phyloP scores from a whole-genome alignment of 306 rosid genomes.

The Styphnolobium japonicum region DNA sequence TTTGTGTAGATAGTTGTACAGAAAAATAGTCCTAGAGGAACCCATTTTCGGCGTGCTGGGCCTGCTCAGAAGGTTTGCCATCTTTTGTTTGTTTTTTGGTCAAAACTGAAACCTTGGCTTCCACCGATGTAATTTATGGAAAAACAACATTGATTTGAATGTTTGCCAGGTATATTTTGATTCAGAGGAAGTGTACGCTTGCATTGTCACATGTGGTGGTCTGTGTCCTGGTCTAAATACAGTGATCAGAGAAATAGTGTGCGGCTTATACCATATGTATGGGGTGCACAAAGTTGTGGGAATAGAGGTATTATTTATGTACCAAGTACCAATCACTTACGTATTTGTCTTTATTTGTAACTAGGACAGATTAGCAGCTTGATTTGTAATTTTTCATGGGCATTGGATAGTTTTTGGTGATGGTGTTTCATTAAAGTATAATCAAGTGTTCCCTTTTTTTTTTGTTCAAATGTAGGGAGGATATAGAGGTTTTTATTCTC shows the following conservation, averaged over 20 bases:
- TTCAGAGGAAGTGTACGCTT: constrained; percentile 76
- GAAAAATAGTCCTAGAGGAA: constrained; percentile 73
- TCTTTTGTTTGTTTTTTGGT: not conserved
- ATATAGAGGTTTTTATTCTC: constrained; percentile 79
- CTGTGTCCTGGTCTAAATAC: constrained; percentile 98
- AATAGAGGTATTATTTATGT: constrained; percentile 45
- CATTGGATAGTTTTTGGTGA: not conserved
- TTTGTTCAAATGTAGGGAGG: constrained; percentile 62
- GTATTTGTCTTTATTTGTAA: not conserved
- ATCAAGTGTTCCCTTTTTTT: constrained; percentile 1
- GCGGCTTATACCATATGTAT: constrained; percentile 83
- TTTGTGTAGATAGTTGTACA: constrained; percentile 68
- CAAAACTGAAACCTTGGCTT: not conserved
- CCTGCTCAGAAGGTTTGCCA: constrained; percentile 67
- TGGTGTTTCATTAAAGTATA: not conserved
- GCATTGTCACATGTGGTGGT: constrained; percentile 95
- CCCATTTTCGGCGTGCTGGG: constrained; percentile 91
- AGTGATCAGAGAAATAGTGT: constrained; percentile 88
- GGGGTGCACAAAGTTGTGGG: constrained; percentile 81
- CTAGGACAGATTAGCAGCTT: not conserved
- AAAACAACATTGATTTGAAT: constrained; percentile 7
- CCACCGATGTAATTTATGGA: not conserved
- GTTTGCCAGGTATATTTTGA: constrained; percentile 67
- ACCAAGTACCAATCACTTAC: not conserved
- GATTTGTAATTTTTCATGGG: not conserved